Evolutionary conservation across 768 basidiomycete species (phyloP).

Genomic region (Hygrocybe coccinea): DNA sequence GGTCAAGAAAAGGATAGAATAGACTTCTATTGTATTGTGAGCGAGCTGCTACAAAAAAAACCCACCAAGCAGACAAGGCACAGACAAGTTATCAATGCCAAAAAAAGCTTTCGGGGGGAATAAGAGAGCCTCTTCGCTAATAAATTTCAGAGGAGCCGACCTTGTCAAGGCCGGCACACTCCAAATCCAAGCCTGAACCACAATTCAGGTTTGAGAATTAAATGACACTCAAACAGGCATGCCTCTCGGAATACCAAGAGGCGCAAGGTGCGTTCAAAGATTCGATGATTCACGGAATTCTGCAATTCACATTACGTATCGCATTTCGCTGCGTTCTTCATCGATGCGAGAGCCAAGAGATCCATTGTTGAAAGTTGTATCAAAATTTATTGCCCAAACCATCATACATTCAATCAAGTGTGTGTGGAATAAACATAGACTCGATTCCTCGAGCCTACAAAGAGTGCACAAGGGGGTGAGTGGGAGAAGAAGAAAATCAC

Average conservation of each 20-base stretch:
- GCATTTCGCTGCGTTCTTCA: slow-evolving; percentile 78
- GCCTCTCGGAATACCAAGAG: slow-evolving; percentile 69
- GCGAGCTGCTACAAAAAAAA: slow-evolving; percentile 21
- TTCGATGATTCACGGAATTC: slow-evolving; percentile 80
- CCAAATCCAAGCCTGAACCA: slow-evolving; percentile 35
- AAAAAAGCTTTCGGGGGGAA: too few species aligned
- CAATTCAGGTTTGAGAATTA: slow-evolving; percentile 52
- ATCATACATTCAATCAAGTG: too few species aligned
- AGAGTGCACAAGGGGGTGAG: too few species aligned
- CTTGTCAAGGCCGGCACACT: slow-evolving; percentile 31
- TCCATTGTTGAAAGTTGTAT: too few species aligned
- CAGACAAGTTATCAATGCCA: too few species aligned
- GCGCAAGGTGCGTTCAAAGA: slow-evolving; percentile 80
- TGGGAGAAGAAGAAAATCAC: too few species aligned
- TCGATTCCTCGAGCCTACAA: too few species aligned
- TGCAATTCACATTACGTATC: slow-evolving; percentile 80
- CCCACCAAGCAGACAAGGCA: too few species aligned
- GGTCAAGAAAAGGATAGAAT: slow-evolving; percentile 17
- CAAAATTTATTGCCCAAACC: too few species aligned
- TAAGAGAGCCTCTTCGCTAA: slow-evolving; percentile 43
- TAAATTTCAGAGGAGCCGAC: slow-evolving; percentile 44
- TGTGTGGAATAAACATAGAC: too few species aligned
- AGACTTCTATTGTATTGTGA: slow-evolving; percentile 51
- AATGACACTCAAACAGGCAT: slow-evolving; percentile 76
- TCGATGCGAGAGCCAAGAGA: slow-evolving; percentile 77